Percentiles rank a stretch among this genome's conserved stretches.
These are phyloP conservation scores for Lepidium sativum DNA, from an alignment of 345 rosid genomes.

Conservation along the genomic window DNA sequence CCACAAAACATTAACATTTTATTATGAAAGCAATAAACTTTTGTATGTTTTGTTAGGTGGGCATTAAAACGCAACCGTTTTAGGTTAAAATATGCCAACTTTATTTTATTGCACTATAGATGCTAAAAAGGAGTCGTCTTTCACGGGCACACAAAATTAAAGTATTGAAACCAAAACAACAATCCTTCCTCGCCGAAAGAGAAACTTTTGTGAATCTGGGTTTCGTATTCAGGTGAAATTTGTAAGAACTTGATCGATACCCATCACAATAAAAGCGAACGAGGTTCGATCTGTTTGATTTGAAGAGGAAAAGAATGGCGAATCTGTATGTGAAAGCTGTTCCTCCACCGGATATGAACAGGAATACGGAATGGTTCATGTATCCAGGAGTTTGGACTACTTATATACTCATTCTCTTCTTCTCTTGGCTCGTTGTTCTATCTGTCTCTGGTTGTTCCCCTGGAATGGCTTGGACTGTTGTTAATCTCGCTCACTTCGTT, in stretches of 20 bases:
- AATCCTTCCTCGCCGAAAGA: not conserved
- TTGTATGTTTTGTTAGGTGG: too few species aligned
- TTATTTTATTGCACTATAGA: not conserved
- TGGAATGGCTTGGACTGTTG: constrained; percentile 84
- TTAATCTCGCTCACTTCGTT: constrained; percentile 58
- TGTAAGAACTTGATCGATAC: not conserved
- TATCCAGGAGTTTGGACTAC: constrained; percentile 86
- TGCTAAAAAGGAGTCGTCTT: constrained; percentile 19
- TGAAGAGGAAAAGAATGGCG: constrained; percentile 18
- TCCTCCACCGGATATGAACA: constrained; percentile 72
- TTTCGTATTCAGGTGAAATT: not conserved
- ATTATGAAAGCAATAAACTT: too few species aligned
- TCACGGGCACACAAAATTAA: constrained; percentile 9
- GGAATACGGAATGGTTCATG: constrained; percentile 81
- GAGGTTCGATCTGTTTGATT: constrained; percentile 6
- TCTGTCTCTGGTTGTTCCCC: constrained; percentile 62
- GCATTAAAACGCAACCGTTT: not conserved
- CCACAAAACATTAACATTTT: too few species aligned
- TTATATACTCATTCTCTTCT: constrained; percentile 63
- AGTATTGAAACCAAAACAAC: not conserved
- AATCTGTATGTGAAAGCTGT: constrained; percentile 60
- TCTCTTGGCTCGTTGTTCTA: constrained; percentile 60
- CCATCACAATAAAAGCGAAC: not conserved
- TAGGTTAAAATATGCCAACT: not conserved
- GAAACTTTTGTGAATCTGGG: constrained; percentile 13